phyloP scores from a whole-genome alignment of 441 rosid genomes.

The Lepidium campestre region DNA sequence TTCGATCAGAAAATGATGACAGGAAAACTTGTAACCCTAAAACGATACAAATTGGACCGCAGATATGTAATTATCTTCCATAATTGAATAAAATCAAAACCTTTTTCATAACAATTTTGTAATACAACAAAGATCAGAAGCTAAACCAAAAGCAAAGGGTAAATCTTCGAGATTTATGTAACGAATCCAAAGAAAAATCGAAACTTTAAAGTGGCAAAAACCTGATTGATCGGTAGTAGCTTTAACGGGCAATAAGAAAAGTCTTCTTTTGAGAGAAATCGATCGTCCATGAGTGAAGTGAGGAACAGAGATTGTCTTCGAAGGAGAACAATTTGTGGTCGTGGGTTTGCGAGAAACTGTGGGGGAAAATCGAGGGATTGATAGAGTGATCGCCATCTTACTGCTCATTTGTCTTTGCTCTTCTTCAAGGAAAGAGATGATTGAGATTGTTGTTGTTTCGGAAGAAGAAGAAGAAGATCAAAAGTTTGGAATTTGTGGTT shows the following conservation, averaged over 20 bases:
- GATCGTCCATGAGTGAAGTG: conserved; percentile 32
- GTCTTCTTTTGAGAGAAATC: conserved; percentile 37
- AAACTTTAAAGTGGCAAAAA: conserved; percentile 20
- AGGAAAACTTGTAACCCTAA: background rate
- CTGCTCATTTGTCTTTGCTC: conserved; percentile 32
- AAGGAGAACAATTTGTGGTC: conserved; percentile 21
- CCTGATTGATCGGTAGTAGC: conserved; percentile 86
- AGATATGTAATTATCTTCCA: background rate
- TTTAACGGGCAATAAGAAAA: conserved; percentile 40
- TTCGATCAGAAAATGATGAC: background rate
- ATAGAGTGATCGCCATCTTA: conserved; percentile 50
- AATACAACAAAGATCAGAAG: background rate
- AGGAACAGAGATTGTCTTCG: conserved; percentile 28
- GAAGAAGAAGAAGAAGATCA: background rate
- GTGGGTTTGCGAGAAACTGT: conserved; percentile 39
- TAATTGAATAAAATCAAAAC: background rate
- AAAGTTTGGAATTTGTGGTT: conserved; percentile 2
- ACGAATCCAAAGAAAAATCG: background rate
- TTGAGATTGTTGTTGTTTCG: background rate
- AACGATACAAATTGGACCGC: background rate
- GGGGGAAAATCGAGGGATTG: conserved; percentile 46
- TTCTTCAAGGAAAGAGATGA: background rate
- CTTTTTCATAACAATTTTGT: background rate
- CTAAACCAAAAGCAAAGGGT: background rate
- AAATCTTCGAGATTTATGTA: background rate